A percentile compares a stretch with the other conserved stretches of the same genome.
phyloP scores from a whole-genome alignment of 2,329 filamentous ascomycete genomes.

The Sporothrix pallida region DNA sequence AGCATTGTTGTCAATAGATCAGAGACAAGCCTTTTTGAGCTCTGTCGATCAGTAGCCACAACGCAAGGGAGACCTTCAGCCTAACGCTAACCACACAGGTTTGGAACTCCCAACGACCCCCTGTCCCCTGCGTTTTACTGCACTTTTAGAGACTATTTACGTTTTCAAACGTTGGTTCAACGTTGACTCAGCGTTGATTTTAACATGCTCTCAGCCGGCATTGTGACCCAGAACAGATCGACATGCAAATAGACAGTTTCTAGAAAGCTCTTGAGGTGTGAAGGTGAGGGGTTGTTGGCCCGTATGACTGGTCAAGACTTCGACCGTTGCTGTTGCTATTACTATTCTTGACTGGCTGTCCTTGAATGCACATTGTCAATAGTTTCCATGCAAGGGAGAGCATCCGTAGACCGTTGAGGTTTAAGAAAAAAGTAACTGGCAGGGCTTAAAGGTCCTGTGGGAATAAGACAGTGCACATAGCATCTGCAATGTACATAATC shows the following conservation, averaged over 20 bases:
- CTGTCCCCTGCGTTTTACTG: constrained; percentile 20
- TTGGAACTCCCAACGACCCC: not conserved
- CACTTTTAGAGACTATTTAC: not conserved
- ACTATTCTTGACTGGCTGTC: no score
- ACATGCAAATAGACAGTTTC: not conserved
- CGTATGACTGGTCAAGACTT: no score
- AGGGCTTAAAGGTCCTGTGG: no score
- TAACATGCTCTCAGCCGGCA: not conserved
- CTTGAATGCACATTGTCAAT: no score
- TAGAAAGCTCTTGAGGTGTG: not conserved
- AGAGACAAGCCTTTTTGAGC: constrained; percentile 3
- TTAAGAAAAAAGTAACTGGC: no score
- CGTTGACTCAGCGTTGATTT: no score
- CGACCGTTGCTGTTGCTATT: no score
- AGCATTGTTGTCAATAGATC: not conserved
- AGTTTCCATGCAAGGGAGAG: no score
- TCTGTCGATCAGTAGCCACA: not conserved
- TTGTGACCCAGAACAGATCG: not conserved
- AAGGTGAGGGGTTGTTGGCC: not conserved
- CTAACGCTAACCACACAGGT: constrained; percentile 4
- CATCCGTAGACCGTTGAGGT: no score
- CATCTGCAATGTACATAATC: no score
- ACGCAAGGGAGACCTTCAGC: not conserved
- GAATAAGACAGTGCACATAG: no score
- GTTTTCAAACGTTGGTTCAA: not conserved